Evolutionary conservation across 2,329 filamentous ascomycete genomes (phyloP), one percentile per base, ranked within the genome.

Genomic region (Hypoxylon sp.): DNA sequence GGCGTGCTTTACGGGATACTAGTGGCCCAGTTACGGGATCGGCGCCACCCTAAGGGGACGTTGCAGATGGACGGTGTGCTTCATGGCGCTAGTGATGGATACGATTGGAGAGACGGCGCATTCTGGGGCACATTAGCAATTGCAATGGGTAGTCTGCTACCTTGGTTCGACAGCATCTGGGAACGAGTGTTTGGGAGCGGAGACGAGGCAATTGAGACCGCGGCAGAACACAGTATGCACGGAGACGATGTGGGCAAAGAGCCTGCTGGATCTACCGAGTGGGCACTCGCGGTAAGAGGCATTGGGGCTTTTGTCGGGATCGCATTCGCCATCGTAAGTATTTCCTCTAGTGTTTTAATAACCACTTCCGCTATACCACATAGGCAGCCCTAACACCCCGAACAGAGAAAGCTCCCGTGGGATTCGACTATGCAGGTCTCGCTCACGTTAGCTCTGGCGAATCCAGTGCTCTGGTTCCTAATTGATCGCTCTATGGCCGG

Each of bases 401-500:
- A 60, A 42, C 74, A 97, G 93, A 91, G 96, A 72, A 93, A 92
- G 80, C 88, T 98, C 8, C 92, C 94, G 0, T 99, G 96, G 96
- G 88, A 95, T 75, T 98, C 95, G 7, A 96, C 94, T 1, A 89
- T 97, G n/a, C 96, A 99, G 81, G 90, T 97, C 20, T 97, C 95
- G 0, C 81, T 97, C 27, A 96, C 95, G 0, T 89, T 99, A 54
- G 93, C 94, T 22, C 89, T 98, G 66, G 93, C 92, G 20, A 98
- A 98, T 78, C 95, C 96, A 1, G 92, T 96, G 8, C 84, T 99
- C 17, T 99, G 96, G 96, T 99, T 97, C 81, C 85, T 98, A 25
- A 92, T 99, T 77, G 96, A 99, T 81, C 92, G 95, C 56, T 96
- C 94, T 51, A 90, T 90, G 73, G 88, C 94, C 0, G 96, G 96